Percentiles rank a stretch among this genome's conserved stretches.
Evolutionary conservation across 768 basidiomycete genomes (phyloP).

Genomic region (Hemileccinum impolitum): DNA sequence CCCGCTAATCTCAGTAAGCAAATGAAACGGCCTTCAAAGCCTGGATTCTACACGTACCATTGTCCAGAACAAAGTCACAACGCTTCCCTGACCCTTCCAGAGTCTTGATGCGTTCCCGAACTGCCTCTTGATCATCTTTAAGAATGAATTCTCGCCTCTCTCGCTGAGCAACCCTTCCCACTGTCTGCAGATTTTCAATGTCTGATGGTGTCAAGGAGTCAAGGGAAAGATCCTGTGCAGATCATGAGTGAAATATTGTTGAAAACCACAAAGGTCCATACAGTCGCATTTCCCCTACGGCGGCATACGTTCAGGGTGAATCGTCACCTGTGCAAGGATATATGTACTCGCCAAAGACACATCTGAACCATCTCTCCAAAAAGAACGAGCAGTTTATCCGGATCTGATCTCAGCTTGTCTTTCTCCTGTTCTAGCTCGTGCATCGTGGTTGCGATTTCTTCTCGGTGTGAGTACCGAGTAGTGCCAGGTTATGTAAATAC

Average conservation of each 20-base stretch:
- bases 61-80: constrained; percentile 90
- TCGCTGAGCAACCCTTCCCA: constrained; percentile 76
- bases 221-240: constrained; percentile 86
- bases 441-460: constrained; percentile 75
- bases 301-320: constrained; percentile 1
- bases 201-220: constrained; percentile 78
- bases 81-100: constrained; percentile 42
- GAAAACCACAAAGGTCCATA: constrained; percentile 30
- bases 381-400: constrained; percentile 55
- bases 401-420: constrained; percentile 40
- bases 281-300: constrained; percentile 90
- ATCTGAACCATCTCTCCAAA: constrained; percentile 89
- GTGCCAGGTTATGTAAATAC: too few species aligned
- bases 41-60: constrained; percentile 48
- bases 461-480: neutral
- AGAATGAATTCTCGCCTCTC: constrained; percentile 79
- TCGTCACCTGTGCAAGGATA: neutral
- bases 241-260: neutral
- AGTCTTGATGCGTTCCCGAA: constrained; percentile 68
- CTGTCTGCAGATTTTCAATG: constrained; percentile 77
- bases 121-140: constrained; percentile 71
- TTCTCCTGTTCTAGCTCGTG: constrained; percentile 57
- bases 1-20: constrained; percentile 54
- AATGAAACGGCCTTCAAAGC: neutral
- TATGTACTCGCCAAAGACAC: constrained; percentile 60